These are phyloP conservation scores for Chrysophaeum taylorii DNA, from an alignment of 352 stramenopile genomes.

Conservation along the genomic window DNA sequence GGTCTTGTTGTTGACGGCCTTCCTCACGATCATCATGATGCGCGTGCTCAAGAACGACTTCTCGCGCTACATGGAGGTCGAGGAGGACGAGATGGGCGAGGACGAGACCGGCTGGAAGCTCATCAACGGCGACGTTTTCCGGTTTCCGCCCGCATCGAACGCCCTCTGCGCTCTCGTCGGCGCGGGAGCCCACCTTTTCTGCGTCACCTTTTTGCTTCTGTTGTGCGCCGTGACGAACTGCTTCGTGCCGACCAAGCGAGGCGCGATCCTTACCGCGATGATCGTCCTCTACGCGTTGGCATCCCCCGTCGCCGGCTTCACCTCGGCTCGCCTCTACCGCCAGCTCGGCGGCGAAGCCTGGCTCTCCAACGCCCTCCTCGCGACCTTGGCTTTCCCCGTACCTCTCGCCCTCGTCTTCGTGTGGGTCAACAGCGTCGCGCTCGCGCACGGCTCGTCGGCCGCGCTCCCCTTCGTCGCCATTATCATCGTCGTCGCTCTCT, in stretches of 20 bases:
- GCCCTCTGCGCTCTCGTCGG: constrained; percentile 80
- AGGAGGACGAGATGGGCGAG: constrained; percentile 74
- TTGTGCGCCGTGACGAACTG: constrained; percentile 72
- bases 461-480: constrained; percentile 89
- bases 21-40: constrained; percentile 90
- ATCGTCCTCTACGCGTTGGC: constrained; percentile 87
- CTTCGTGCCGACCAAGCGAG: constrained; percentile 81
- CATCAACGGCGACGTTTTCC: constrained; percentile 90
- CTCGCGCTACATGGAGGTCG: constrained; percentile 86
- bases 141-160: constrained; percentile 72
- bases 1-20: constrained; percentile 88
- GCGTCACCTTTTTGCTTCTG: constrained; percentile 78
- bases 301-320: constrained; percentile 77
- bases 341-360: constrained; percentile 84
- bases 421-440: constrained; percentile 85
- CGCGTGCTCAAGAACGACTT: constrained; percentile 95
- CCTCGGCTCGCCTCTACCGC: constrained; percentile 79
- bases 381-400: constrained; percentile 73
- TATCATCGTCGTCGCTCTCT: constrained; percentile 80
- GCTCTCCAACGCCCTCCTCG: constrained; percentile 85
- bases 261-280: constrained; percentile 76
- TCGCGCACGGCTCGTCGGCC: constrained; percentile 84
- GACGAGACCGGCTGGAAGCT: constrained; percentile 95
- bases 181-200: constrained; percentile 81
- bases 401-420: constrained; percentile 79